Evolutionary conservation across 495 filamentous ascomycete species (phyloP).

Genomic region (Lophiostoma macrostomum): DNA sequence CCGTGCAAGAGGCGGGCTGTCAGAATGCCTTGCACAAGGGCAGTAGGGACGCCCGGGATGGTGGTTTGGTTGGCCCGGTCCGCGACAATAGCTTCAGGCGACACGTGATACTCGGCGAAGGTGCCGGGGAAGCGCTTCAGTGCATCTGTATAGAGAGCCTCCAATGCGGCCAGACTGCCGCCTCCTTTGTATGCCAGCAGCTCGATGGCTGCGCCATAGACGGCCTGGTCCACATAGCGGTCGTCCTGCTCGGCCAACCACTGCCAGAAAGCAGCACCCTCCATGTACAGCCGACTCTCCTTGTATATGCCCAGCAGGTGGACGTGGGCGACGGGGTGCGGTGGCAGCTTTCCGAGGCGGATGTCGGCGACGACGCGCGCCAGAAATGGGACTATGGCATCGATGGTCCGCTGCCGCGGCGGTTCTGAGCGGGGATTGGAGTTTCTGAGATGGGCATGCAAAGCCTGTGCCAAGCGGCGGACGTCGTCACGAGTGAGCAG

Average conservation of each 20-base stretch:
- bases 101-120: conserved; percentile 44
- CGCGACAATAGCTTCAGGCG: conserved; percentile 40
- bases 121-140: conserved; percentile 43
- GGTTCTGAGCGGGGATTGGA: neutral
- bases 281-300: conserved; percentile 40
- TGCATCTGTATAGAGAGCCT: conserved; percentile 43
- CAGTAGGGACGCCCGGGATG: conserved; percentile 39
- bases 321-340: conserved; percentile 43
- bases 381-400: conserved; percentile 23
- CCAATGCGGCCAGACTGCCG: conserved; percentile 37
- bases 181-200: conserved; percentile 44
- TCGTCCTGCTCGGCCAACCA: conserved; percentile 44
- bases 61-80: conserved; percentile 34
- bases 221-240: conserved; percentile 36
- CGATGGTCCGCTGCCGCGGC: neutral
- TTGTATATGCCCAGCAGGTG: conserved; percentile 49
- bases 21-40: conserved; percentile 49
- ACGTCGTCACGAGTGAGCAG: conserved; percentile 6
- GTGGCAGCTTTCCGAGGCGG: conserved; percentile 32
- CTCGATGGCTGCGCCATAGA: conserved; percentile 51
- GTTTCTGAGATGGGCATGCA: conserved; percentile 14
- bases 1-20: conserved; percentile 46
- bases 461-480: conserved; percentile 11
- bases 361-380: conserved; percentile 41
- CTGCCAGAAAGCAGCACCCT: conserved; percentile 45